Conservation (phyloP, 2,329 filamentous ascomycete genomes). For the Knoxdaviesia capensis region DNA sequence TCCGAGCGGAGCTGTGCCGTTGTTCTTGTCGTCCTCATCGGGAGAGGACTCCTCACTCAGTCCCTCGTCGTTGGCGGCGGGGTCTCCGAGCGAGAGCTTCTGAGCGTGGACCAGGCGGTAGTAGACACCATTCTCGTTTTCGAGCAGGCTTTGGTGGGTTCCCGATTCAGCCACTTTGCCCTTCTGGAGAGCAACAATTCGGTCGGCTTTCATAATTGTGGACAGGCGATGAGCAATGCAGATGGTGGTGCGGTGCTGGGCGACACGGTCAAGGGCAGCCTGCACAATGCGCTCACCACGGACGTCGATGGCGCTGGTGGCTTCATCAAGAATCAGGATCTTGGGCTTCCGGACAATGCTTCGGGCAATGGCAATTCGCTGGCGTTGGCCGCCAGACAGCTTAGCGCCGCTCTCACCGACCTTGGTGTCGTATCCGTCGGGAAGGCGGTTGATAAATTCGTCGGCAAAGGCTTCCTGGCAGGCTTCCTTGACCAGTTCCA, state of each 20-base stretch:
- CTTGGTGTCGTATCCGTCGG: constrained; percentile 10
- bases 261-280: constrained; percentile 28
- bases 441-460: constrained; percentile 28
- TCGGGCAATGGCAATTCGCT: constrained; percentile 39
- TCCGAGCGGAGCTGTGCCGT: constrained; percentile 14
- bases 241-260: constrained; percentile 37
- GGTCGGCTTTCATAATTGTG: constrained; percentile 37
- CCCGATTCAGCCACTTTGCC: constrained; percentile 42
- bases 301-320: constrained; percentile 32
- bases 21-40: constrained; percentile 10
- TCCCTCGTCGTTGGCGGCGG: constrained; percentile 9
- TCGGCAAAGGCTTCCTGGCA: constrained; percentile 29
- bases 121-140: constrained; percentile 20
- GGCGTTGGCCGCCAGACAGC: constrained; percentile 44
- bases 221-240: constrained; percentile 39
- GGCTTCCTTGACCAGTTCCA: constrained; percentile 20
- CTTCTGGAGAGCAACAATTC: constrained; percentile 44
- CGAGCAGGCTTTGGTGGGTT: constrained; percentile 32
- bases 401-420: constrained; percentile 38
- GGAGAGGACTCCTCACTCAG: too few species aligned
- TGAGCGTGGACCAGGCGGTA: constrained; percentile 45
- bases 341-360: constrained; percentile 18
- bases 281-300: constrained; percentile 28
- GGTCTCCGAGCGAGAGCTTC: constrained; percentile 31
- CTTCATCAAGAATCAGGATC: constrained; percentile 46